These are phyloP conservation scores for Colletotrichum nymphaeae DNA, from an alignment of 2,329 filamentous ascomycete species.

Conservation along the genomic window DNA sequence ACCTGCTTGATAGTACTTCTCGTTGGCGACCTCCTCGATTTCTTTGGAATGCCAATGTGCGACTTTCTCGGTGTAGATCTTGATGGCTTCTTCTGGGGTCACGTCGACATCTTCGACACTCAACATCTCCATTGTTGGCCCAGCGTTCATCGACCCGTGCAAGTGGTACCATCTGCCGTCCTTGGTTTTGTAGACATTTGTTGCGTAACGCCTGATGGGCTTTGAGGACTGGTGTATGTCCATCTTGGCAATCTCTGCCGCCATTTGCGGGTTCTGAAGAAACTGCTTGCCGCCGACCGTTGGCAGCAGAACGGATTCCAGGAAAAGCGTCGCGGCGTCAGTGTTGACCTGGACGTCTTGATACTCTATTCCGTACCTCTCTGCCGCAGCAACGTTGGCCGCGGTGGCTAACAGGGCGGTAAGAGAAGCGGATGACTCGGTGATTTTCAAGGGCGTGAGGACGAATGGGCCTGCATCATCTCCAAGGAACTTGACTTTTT, in stretches of 20 bases:
- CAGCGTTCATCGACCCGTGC: slow-evolving; percentile 47
- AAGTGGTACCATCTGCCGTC: slow-evolving; percentile 49
- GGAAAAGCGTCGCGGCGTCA: slow-evolving; percentile 36
- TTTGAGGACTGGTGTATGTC: slow-evolving; percentile 32
- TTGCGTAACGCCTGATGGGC: slow-evolving; percentile 46
- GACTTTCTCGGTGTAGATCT: slow-evolving; percentile 39
- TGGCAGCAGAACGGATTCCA: slow-evolving; percentile 37
- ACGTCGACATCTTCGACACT: slow-evolving; percentile 42
- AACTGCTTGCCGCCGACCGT: slow-evolving; percentile 32
- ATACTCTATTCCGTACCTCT: slow-evolving; percentile 21
- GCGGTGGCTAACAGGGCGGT: slow-evolving; percentile 44
- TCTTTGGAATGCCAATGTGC: slow-evolving; percentile 41
- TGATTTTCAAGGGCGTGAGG: slow-evolving; percentile 52
- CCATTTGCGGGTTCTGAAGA: slow-evolving; percentile 36
- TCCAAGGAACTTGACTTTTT: slow-evolving; percentile 9
- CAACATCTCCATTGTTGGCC: slow-evolving; percentile 45
- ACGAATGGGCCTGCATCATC: slow-evolving; percentile 33
- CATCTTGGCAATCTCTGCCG: slow-evolving; percentile 39
- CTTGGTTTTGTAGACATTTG: slow-evolving; percentile 48
- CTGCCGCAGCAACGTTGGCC: slow-evolving; percentile 25
- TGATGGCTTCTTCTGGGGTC: slow-evolving; percentile 43
- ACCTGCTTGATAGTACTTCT: slow-evolving; percentile 47
- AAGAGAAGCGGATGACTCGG: slow-evolving; percentile 53
- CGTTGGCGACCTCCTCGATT: slow-evolving; percentile 46
- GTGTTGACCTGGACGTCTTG: slow-evolving; percentile 32